These are phyloP conservation scores for Crucibulum laeve DNA, from an alignment of 768 basidiomycete species.

Conservation along the genomic window DNA sequence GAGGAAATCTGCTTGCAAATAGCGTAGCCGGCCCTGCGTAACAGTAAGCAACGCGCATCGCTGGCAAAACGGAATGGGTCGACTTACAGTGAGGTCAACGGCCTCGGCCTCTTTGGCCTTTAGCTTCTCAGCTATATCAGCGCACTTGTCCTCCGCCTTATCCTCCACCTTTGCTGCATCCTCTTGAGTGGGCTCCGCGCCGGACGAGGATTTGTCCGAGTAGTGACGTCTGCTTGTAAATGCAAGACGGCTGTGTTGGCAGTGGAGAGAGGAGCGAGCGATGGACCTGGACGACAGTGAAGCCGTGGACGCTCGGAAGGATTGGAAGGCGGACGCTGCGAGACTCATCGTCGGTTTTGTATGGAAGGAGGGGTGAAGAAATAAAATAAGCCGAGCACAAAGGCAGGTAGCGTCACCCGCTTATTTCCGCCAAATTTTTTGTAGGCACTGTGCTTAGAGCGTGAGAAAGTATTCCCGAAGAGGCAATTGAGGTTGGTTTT, in stretches of 20 bases:
- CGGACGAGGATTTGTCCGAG: conserved; percentile 44
- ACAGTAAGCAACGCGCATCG: conserved; percentile 3
- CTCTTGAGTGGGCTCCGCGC: conserved; percentile 17
- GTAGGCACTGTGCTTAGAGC: neutral
- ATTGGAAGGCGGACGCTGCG: conserved; percentile 41
- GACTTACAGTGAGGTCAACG: conserved; percentile 77
- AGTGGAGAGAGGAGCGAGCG: conserved; percentile 29
- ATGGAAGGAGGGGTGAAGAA: conserved; percentile 8
- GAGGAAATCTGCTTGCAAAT: conserved; percentile 92
- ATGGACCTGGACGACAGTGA: conserved; percentile 48
- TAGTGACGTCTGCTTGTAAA: conserved; percentile 42
- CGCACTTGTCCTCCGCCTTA: no score
- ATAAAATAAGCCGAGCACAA: no score
- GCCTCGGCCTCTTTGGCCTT: conserved; percentile 80
- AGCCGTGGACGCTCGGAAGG: conserved; percentile 57
- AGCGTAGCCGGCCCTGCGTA: conserved; percentile 77
- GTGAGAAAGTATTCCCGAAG: no score
- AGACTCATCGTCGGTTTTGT: conserved; percentile 39
- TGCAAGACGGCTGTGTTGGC: conserved; percentile 18
- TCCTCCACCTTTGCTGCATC: conserved; percentile 26
- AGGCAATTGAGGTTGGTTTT: no score
- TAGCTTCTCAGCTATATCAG: conserved; percentile 42
- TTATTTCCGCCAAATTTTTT: conserved; percentile 8
- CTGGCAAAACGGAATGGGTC: conserved; percentile 5
- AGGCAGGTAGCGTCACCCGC: no score